These are phyloP conservation scores for Clavispora santaluciae DNA, from an alignment of 805 yeast genomes.

Conservation along the genomic window DNA sequence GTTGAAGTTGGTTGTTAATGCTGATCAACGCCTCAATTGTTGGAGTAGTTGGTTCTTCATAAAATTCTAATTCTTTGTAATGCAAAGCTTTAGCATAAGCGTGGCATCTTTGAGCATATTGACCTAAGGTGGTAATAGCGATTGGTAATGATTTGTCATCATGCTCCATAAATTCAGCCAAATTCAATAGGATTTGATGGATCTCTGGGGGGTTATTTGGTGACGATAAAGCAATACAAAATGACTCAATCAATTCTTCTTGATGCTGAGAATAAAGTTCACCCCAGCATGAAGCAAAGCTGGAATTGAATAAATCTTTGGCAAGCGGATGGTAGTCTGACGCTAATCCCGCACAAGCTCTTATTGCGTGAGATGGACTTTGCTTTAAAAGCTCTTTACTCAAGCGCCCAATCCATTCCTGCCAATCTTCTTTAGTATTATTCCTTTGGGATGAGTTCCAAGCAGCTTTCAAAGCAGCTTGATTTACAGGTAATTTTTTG, in stretches of 20 bases:
- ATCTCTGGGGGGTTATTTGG: slow-evolving; percentile 95
- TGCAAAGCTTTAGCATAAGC: slow-evolving; percentile 97
- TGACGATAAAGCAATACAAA: slow-evolving; percentile 83
- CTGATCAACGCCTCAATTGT: slow-evolving; percentile 89
- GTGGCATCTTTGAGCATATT: slow-evolving; percentile 91
- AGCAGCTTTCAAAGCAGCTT: slow-evolving; percentile 62
- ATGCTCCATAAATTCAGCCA: slow-evolving; percentile 96
- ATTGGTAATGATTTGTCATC: slow-evolving; percentile 93
- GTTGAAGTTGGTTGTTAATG: slow-evolving; percentile 91
- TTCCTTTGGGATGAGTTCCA: slow-evolving; percentile 87
- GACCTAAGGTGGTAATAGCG: slow-evolving; percentile 83
- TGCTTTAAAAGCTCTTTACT: slow-evolving; percentile 83
- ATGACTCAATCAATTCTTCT: slow-evolving; percentile 79
- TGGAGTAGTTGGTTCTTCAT: slow-evolving; percentile 86
- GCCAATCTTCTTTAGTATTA: slow-evolving; percentile 94
- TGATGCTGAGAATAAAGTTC: slow-evolving; percentile 85
- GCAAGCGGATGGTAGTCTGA: slow-evolving; percentile 85
- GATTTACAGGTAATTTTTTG: slow-evolving; percentile 68
- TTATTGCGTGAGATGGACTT: slow-evolving; percentile 88
- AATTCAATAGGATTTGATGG: slow-evolving; percentile 78
- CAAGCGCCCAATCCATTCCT: slow-evolving; percentile 89
- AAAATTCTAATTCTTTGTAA: slow-evolving; percentile 90
- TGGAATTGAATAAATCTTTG: slow-evolving; percentile 84
- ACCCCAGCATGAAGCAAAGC: slow-evolving; percentile 94
- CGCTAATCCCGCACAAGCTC: slow-evolving; percentile 90